Evolutionary conservation across 768 basidiomycete genomes (phyloP).

Genomic region (Clitopilus passeckerianus): DNA sequence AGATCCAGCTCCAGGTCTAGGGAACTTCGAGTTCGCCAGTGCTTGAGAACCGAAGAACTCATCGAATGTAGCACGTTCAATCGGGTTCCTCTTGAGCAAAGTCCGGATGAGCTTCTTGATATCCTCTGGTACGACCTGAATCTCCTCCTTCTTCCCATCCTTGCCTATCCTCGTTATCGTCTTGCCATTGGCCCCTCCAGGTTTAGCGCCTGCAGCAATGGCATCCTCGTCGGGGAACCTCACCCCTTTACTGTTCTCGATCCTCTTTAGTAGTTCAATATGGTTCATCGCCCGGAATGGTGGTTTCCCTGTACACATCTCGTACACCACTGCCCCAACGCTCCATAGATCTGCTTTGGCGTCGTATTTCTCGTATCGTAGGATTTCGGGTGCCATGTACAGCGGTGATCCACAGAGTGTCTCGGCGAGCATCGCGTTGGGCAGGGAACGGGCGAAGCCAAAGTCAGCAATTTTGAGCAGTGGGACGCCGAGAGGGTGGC

Average conservation of each 20-base stretch:
- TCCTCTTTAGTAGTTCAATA: conserved; percentile 90
- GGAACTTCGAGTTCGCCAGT: conserved; percentile 73
- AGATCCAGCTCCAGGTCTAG: conserved; percentile 37
- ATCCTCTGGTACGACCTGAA: conserved; percentile 66
- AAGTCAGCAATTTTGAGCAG: conserved; percentile 98
- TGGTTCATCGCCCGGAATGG: conserved; percentile 97
- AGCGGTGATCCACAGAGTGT: conserved; percentile 96
- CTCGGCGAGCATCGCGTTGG: conserved; percentile 92
- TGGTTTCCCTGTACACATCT: conserved; percentile 90
- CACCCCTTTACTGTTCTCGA: conserved; percentile 86
- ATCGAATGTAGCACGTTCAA: conserved; percentile 82
- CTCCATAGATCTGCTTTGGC: conserved; percentile 98
- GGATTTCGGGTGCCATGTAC: conserved; percentile 99
- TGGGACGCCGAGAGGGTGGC: conserved; percentile 90
- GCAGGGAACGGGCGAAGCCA: conserved; percentile 91
- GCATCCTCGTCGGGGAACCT: conserved; percentile 93
- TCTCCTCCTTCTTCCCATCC: conserved; percentile 18
- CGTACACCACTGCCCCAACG: conserved; percentile 93
- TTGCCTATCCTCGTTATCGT: neutral
- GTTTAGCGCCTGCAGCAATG: conserved; percentile 32
- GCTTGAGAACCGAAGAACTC: conserved; percentile 87
- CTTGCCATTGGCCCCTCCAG: conserved; percentile 36
- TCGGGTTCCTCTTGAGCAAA: conserved; percentile 81
- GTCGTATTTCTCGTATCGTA: conserved; percentile 96
- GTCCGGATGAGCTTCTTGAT: conserved; percentile 83